A percentile compares a stretch with the other conserved stretches of the same genome.
Conservation (phyloP, 106 monocot species). For the Phalaenopsis equestris region DNA sequence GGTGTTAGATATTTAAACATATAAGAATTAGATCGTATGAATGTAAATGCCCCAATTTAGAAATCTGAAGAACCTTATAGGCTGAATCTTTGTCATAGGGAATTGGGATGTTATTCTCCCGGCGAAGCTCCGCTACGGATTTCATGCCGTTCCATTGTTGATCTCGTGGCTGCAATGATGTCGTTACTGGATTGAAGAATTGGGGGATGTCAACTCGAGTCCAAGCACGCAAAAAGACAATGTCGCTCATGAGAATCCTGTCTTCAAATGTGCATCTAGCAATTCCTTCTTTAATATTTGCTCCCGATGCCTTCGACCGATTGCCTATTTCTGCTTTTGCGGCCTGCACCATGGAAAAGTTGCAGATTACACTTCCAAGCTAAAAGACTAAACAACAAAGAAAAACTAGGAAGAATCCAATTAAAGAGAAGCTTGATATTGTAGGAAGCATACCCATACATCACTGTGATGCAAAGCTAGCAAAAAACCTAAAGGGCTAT, state of each 20-base stretch:
- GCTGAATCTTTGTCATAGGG: slow-evolving; percentile 81
- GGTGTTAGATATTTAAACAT: too few species aligned
- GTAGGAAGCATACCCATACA: too few species aligned
- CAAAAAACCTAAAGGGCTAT: neutral
- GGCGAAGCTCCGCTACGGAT: slow-evolving; percentile 73
- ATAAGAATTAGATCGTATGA: too few species aligned
- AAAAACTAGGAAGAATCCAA: neutral
- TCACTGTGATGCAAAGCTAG: neutral
- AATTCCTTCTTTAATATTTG: slow-evolving; percentile 71
- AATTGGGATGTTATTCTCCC: slow-evolving; percentile 59
- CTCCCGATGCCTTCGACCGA: slow-evolving; percentile 37
- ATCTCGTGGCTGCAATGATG: slow-evolving; percentile 56
- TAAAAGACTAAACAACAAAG: neutral
- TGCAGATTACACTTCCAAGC: neutral
- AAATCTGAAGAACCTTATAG: slow-evolving; percentile 58
- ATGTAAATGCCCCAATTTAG: neutral
- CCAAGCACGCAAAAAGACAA: slow-evolving; percentile 95
- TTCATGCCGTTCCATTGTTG: slow-evolving; percentile 82
- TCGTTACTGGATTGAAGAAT: slow-evolving; percentile 81
- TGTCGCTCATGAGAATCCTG: slow-evolving; percentile 90
- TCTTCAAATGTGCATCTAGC: slow-evolving; percentile 97
- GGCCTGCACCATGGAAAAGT: slow-evolving; percentile 30
- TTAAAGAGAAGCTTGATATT: too few species aligned
- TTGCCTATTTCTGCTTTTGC: slow-evolving; percentile 63
- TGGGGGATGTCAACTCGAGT: slow-evolving; percentile 68